Conservation (phyloP, 2,329 filamentous ascomycete species). For the Ophiostoma sp. region DNA sequence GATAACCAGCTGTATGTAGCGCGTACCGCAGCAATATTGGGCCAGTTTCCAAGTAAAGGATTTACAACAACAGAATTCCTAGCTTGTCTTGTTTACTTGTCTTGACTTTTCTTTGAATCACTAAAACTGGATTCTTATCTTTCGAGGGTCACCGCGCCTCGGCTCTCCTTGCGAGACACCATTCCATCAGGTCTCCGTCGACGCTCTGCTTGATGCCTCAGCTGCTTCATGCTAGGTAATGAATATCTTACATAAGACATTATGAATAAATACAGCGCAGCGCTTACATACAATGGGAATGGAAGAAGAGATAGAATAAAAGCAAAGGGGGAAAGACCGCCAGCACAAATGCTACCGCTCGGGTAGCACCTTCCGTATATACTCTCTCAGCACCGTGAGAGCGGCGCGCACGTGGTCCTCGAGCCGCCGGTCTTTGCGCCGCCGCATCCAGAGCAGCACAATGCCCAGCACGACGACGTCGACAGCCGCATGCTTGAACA, state of each 20-base stretch:
- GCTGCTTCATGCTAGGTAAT: not conserved
- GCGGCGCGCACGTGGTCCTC: slow-evolving; percentile 68
- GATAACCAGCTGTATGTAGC: too few species aligned
- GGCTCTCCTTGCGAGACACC: not conserved
- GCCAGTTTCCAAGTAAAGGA: too few species aligned
- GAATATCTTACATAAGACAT: slow-evolving; percentile 3
- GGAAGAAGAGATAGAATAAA: not conserved
- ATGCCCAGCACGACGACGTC: slow-evolving; percentile 63
- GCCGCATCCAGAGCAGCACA: slow-evolving; percentile 66
- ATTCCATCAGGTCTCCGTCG: not conserved
- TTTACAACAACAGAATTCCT: too few species aligned
- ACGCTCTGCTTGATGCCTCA: not conserved
- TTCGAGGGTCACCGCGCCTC: too few species aligned
- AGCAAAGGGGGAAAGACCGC: not conserved
- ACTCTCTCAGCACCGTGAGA: slow-evolving; percentile 53
- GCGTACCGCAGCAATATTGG: too few species aligned
- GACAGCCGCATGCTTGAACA: slow-evolving; percentile 66
- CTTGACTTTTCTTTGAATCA: too few species aligned
- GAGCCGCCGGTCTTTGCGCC: slow-evolving; percentile 62
- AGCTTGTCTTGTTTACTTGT: too few species aligned
- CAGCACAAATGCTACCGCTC: not conserved
- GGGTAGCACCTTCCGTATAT: slow-evolving; percentile 54
- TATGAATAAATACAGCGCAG: not conserved
- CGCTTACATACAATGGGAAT: not conserved
- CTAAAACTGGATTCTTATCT: too few species aligned